Conservation (phyloP, 2,329 filamentous ascomycete genomes). For the Myriosclerotinia scirpicola region DNA sequence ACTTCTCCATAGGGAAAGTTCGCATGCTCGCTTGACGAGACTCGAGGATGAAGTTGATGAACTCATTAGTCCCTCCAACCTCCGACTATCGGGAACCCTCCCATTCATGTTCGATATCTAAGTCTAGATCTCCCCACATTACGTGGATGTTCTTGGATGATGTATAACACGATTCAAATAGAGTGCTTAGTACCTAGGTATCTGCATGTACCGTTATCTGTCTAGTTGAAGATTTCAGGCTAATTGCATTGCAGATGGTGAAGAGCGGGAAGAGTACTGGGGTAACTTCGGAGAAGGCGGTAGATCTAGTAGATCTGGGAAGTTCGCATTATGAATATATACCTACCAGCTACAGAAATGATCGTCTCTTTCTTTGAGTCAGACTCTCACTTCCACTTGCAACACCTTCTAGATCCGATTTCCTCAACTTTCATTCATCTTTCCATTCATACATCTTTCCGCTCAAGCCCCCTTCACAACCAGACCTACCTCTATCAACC, state of each 20-base stretch:
- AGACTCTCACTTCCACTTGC: neutral
- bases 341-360: neutral
- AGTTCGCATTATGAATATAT: neutral
- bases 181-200: neutral
- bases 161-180: neutral
- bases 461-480: neutral
- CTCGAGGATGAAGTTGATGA: neutral
- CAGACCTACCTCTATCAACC: no score
- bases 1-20: neutral
- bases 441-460: neutral
- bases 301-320: neutral
- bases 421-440: neutral
- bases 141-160: neutral
- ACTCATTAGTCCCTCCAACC: neutral
- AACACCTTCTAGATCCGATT: neutral
- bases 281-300: neutral
- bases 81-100: neutral
- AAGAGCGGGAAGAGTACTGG: neutral
- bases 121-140: neutral
- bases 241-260: neutral
- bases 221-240: neutral
- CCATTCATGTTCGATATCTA: neutral
- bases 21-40: neutral
- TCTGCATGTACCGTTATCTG: neutral
- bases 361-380: neutral